phyloP scores from a whole-genome alignment of 768 basidiomycete genomes.

The Lactifluus piperatus region DNA sequence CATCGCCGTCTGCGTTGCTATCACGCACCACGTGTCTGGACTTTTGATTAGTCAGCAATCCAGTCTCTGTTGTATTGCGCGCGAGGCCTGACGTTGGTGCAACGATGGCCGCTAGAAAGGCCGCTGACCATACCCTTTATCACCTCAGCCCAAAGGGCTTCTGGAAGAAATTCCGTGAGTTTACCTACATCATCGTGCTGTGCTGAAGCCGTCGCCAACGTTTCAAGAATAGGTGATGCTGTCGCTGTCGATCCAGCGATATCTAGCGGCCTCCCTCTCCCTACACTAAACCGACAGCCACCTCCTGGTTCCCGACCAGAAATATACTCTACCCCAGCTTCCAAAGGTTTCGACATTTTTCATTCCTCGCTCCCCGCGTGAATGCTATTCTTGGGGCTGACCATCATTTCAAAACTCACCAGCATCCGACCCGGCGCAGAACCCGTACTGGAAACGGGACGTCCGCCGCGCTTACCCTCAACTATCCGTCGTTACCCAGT shows the following conservation, averaged over 20 bases:
- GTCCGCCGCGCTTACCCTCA: slow-evolving; percentile 89
- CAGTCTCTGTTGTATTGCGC: not conserved
- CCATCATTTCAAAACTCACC: not conserved
- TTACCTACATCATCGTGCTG: not conserved
- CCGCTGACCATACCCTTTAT: slow-evolving; percentile 83
- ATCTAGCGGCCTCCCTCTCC: slow-evolving; percentile 79
- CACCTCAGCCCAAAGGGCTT: slow-evolving; percentile 85
- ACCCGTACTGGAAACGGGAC: slow-evolving; percentile 95
- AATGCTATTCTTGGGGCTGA: slow-evolving; percentile 10
- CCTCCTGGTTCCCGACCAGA: slow-evolving; percentile 86
- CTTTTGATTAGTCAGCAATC: slow-evolving; percentile 7
- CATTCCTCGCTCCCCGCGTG: not conserved
- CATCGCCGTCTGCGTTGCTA: no score
- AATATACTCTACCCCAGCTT: slow-evolving; percentile 79
- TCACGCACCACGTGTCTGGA: not conserved
- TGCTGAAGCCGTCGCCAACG: not conserved
- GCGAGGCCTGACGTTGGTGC: not conserved
- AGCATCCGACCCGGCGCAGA: slow-evolving; percentile 84
- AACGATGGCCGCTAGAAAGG: slow-evolving; percentile 66
- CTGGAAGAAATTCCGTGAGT: slow-evolving; percentile 94
- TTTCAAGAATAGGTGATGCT: slow-evolving; percentile 54
- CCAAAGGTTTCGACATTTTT: slow-evolving; percentile 50
- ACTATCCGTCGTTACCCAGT: slow-evolving; percentile 80
- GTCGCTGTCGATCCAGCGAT: slow-evolving; percentile 85
- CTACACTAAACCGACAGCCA: slow-evolving; percentile 65